Conservation (phyloP, 1,284 basidiomycete genomes). For the Moniliophthora roreri region DNA sequence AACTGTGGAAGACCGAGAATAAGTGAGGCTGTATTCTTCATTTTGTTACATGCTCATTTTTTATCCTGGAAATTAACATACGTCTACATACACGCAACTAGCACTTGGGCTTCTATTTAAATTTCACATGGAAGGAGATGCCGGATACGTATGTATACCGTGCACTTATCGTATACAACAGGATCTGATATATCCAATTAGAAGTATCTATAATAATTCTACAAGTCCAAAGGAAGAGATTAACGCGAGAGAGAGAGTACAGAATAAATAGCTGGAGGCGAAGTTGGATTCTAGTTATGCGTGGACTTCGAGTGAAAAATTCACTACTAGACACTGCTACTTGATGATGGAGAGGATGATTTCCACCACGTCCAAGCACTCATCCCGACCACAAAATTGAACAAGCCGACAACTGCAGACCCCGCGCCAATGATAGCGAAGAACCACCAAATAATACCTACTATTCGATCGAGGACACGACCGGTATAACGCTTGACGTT, state of each 20-base stretch:
- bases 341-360: not conserved
- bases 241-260: no score
- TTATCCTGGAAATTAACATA: no score
- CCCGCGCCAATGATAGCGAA: slow-evolving; percentile 77
- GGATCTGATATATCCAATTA: no score
- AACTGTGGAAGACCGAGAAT: slow-evolving; percentile 4
- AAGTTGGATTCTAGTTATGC: no score
- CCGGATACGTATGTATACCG: not conserved
- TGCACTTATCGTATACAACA: no score
- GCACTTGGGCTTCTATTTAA: no score
- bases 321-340: not conserved
- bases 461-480: slow-evolving; percentile 62
- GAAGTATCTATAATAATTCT: no score
- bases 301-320: not conserved
- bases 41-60: no score
- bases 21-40: no score
- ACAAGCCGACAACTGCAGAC: slow-evolving; percentile 59
- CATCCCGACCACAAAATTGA: slow-evolving; percentile 66
- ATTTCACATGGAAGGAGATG: not conserved
- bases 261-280: no score
- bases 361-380: slow-evolving; percentile 58
- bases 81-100: no score
- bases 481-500: slow-evolving; percentile 63
- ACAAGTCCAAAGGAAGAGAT: no score
- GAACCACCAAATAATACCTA: slow-evolving; percentile 77